Evolutionary conservation across 2,329 filamentous ascomycete genomes (phyloP).

Genomic region (Fusarium setosum): DNA sequence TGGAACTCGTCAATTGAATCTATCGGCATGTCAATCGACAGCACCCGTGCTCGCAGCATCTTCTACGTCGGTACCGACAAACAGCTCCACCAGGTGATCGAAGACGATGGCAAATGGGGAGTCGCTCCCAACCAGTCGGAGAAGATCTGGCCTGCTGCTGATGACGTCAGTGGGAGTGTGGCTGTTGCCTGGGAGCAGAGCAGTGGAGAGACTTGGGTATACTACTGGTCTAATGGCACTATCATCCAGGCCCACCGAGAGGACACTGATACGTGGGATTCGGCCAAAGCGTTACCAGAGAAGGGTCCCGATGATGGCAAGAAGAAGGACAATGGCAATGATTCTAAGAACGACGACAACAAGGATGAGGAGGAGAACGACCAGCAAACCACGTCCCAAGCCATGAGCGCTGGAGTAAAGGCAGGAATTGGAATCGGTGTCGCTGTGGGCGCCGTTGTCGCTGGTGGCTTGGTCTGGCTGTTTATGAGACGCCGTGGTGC

Average conservation of each 20-base stretch:
- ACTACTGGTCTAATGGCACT: conserved; percentile 2
- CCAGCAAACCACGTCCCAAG: neutral
- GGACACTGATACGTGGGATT: neutral
- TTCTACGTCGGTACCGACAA: neutral
- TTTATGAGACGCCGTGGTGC: neutral
- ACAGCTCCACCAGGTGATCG: neutral
- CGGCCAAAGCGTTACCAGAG: neutral
- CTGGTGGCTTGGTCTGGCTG: neutral
- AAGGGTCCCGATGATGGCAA: neutral
- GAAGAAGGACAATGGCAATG: neutral
- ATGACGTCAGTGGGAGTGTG: neutral
- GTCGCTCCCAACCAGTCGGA: neutral
- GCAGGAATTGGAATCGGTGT: neutral
- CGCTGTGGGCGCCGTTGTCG: neutral
- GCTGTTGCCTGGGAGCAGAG: neutral
- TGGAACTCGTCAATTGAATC: neutral
- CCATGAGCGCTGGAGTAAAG: neutral
- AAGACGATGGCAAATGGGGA: neutral
- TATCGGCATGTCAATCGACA: neutral
- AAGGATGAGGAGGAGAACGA: neutral
- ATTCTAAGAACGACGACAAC: no score
- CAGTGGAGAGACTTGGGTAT: neutral
- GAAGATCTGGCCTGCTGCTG: neutral
- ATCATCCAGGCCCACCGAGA: neutral
- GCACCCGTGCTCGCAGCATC: neutral